Percentiles rank a stretch among this genome's conserved stretches.
These are phyloP conservation scores for Psilocybe sp. DNA, from an alignment of 768 basidiomycete species.

Conservation along the genomic window DNA sequence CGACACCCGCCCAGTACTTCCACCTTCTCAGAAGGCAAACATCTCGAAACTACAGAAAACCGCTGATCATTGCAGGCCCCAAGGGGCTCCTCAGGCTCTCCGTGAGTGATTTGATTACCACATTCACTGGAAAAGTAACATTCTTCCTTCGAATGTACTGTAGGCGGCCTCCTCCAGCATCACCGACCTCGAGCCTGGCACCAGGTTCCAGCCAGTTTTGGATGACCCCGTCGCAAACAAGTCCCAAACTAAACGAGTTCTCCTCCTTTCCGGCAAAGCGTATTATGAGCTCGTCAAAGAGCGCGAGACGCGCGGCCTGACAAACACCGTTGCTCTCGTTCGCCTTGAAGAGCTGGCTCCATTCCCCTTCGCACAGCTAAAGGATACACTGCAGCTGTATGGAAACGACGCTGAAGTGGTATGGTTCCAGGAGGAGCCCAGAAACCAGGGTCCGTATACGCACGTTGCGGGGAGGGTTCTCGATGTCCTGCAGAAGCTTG, in stretches of 20 bases:
- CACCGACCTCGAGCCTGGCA: constrained; percentile 55
- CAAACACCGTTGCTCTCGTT: constrained; percentile 59
- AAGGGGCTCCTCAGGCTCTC: constrained; percentile 79
- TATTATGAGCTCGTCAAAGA: constrained; percentile 85
- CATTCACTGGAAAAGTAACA: neutral
- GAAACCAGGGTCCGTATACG: constrained; percentile 80
- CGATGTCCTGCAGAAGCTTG: constrained; percentile 44
- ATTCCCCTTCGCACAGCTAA: constrained; percentile 71
- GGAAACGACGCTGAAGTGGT: constrained; percentile 35
- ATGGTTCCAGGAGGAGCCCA: constrained; percentile 88
- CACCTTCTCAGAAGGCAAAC: constrained; percentile 89
- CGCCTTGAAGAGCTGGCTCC: constrained; percentile 86
- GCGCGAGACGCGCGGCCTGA: constrained; percentile 47
- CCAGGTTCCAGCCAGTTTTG: constrained; percentile 67
- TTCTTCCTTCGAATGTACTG: neutral
- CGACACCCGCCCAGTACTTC: constrained; percentile 91
- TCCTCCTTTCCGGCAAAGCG: constrained; percentile 78
- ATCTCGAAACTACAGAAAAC: constrained; percentile 81
- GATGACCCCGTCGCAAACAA: constrained; percentile 42
- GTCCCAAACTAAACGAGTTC: constrained; percentile 53
- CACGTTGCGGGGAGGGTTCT: constrained; percentile 62
- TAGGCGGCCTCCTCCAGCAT: constrained; percentile 76
- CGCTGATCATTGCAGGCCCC: constrained; percentile 79
- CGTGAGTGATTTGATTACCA: constrained; percentile 36
- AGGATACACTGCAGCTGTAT: constrained; percentile 45